A percentile compares a stretch with the other conserved stretches of the same genome.
Evolutionary conservation across 2,329 filamentous ascomycete species (phyloP).

Genomic region (Rutstroemia sydowiana): DNA sequence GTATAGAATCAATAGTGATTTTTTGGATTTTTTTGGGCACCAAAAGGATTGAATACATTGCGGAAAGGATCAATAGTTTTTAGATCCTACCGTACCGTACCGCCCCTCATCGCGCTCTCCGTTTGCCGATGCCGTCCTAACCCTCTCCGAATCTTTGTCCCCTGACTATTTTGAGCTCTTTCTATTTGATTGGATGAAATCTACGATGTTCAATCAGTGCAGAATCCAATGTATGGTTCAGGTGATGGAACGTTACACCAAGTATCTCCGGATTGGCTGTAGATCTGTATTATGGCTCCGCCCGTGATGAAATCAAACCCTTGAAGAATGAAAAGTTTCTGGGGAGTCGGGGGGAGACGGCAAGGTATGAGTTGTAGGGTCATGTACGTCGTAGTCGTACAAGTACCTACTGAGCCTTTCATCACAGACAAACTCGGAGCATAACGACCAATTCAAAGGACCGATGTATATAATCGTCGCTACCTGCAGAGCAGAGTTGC

Average conservation of each 20-base stretch:
- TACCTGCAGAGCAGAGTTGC: too few species aligned
- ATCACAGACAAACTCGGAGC: too few species aligned
- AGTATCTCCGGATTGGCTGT: background rate
- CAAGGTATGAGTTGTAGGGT: too few species aligned
- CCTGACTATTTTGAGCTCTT: background rate
- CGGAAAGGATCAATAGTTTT: background rate
- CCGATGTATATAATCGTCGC: too few species aligned
- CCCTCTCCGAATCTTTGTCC: conserved; percentile 1
- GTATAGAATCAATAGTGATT: background rate
- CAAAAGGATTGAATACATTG: background rate
- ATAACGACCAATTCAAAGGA: too few species aligned
- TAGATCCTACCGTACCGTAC: conserved; percentile 4
- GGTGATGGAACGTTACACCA: conserved; percentile 10
- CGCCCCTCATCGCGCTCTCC: background rate
- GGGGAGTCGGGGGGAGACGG: too few species aligned
- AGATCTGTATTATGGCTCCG: conserved; percentile 3
- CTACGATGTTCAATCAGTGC: background rate
- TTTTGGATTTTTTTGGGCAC: conserved; percentile 2
- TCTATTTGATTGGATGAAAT: background rate
- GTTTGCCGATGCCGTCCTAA: background rate
- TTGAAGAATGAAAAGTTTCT: too few species aligned
- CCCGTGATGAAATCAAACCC: background rate
- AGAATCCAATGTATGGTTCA: background rate
- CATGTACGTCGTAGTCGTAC: too few species aligned
- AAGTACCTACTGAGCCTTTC: background rate